A percentile compares a stretch with the other conserved stretches of the same genome.
These are phyloP conservation scores for Ogataea methylovora DNA, from an alignment of 805 yeast species.

Conservation along the genomic window DNA sequence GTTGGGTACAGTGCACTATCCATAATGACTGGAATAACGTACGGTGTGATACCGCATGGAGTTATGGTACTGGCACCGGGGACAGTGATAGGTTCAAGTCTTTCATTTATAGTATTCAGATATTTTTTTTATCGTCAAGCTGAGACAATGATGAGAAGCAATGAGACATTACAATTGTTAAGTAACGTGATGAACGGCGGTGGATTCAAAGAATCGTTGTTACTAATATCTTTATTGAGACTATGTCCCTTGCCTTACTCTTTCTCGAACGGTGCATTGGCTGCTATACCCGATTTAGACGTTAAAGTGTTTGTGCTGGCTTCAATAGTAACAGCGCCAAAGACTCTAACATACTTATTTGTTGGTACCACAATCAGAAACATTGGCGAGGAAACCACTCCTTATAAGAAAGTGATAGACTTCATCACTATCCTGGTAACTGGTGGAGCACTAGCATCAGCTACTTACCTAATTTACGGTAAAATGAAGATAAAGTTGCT, in stretches of 20 bases:
- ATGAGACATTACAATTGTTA: constrained; percentile 65
- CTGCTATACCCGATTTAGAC: constrained; percentile 74
- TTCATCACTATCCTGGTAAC: constrained; percentile 54
- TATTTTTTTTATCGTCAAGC: constrained; percentile 53
- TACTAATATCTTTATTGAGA: constrained; percentile 64
- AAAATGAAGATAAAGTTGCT: constrained; percentile 34
- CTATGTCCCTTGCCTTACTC: constrained; percentile 93
- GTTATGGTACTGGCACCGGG: constrained; percentile 71
- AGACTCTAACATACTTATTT: constrained; percentile 65
- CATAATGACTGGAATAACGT: constrained; percentile 69
- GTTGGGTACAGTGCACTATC: constrained; percentile 72
- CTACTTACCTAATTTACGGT: constrained; percentile 62
- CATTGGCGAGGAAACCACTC: constrained; percentile 52
- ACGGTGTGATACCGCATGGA: constrained; percentile 67
- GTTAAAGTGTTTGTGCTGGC: constrained; percentile 60
- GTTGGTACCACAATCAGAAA: constrained; percentile 69
- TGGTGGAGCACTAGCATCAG: constrained; percentile 40
- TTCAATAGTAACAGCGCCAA: constrained; percentile 73
- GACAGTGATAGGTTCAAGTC: constrained; percentile 64
- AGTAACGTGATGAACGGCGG: constrained; percentile 61
- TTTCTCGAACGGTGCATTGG: constrained; percentile 84
- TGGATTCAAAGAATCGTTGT: constrained; percentile 45
- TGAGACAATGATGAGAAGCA: constrained; percentile 46
- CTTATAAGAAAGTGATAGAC: constrained; percentile 49
- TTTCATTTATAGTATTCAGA: constrained; percentile 65